Conservation (phyloP, 441 rosid species). For the Gossypium laxum region DNA sequence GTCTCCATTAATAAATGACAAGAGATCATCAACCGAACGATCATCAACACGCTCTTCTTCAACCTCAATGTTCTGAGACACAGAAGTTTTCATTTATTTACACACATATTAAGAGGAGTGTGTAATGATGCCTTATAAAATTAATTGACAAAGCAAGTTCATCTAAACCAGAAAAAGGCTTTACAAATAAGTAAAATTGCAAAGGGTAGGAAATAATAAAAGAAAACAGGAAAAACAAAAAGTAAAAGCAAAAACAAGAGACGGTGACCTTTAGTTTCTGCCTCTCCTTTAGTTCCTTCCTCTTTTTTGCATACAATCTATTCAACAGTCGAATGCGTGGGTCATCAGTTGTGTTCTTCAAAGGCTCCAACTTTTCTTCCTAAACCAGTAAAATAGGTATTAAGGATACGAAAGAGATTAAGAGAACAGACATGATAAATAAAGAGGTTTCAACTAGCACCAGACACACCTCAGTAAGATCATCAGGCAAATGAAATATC, state of each 20-base stretch:
- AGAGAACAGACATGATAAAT: constrained; percentile 9
- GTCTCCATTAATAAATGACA: constrained; percentile 71
- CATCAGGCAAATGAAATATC: constrained; percentile 70
- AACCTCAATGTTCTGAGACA: constrained; percentile 51
- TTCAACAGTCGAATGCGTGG: constrained; percentile 61
- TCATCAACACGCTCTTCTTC: constrained; percentile 68
- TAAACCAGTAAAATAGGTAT: constrained; percentile 17
- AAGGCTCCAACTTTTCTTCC: constrained; percentile 73
- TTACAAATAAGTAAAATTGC: neutral
- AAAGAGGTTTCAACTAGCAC: constrained; percentile 20
- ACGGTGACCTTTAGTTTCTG: constrained; percentile 44
- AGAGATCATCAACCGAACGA: constrained; percentile 83
- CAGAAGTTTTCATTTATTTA: constrained; percentile 7
- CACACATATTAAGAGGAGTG: constrained; percentile 2
- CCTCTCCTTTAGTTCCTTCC: constrained; percentile 59
- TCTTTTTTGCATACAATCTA: constrained; percentile 56
- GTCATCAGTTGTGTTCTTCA: constrained; percentile 58
- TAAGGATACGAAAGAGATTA: constrained; percentile 12
- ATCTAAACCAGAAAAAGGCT: neutral
- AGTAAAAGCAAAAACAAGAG: neutral
- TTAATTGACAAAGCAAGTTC: neutral
- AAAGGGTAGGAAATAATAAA: neutral
- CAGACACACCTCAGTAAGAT: constrained; percentile 68
- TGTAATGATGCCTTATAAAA: neutral
- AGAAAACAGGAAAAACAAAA: neutral